phyloP scores from a whole-genome alignment of 2,329 filamentous ascomycete species.

The Rhinocladiella similis region DNA sequence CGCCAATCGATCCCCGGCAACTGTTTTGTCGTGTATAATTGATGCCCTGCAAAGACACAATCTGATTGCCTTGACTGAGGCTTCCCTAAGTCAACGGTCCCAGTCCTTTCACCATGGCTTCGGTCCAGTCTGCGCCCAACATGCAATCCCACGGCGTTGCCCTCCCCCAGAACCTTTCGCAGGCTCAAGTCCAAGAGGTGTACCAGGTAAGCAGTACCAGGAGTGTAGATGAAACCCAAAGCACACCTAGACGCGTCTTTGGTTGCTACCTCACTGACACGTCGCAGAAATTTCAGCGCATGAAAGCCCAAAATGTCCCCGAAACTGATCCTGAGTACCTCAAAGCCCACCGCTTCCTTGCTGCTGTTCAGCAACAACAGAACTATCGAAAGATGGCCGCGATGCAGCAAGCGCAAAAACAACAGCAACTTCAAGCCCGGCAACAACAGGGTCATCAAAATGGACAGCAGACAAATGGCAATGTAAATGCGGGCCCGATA shows the following conservation, averaged over 20 bases:
- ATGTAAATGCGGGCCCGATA: conserved; percentile 32
- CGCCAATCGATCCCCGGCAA: conserved; percentile 5
- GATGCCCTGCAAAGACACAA: conserved; percentile 11
- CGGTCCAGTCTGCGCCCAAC: conserved; percentile 70
- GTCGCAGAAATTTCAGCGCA: conserved; percentile 77
- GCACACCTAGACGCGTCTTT: conserved; percentile 3
- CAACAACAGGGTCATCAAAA: conserved; percentile 33
- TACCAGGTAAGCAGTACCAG: conserved; percentile 45
- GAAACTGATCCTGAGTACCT: conserved; percentile 83
- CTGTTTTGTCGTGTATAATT: neutral
- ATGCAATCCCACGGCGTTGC: conserved; percentile 65
- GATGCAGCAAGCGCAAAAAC: conserved; percentile 53
- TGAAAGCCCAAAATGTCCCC: conserved; percentile 82
- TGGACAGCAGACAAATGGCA: conserved; percentile 36
- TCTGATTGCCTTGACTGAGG: conserved; percentile 10
- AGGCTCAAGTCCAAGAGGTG: conserved; percentile 75
- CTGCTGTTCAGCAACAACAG: conserved; percentile 68
- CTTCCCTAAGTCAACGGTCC: conserved; percentile 5
- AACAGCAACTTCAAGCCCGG: conserved; percentile 34
- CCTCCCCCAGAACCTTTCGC: conserved; percentile 68
- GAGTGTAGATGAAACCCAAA: neutral
- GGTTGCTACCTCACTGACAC: conserved; percentile 37
- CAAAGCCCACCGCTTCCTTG: conserved; percentile 75
- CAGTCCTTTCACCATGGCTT: conserved; percentile 64
- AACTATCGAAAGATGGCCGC: conserved; percentile 60